Base-by-base conservation (phyloP, 345 rosid genomes). In the Syzygium aqueum region DNA sequence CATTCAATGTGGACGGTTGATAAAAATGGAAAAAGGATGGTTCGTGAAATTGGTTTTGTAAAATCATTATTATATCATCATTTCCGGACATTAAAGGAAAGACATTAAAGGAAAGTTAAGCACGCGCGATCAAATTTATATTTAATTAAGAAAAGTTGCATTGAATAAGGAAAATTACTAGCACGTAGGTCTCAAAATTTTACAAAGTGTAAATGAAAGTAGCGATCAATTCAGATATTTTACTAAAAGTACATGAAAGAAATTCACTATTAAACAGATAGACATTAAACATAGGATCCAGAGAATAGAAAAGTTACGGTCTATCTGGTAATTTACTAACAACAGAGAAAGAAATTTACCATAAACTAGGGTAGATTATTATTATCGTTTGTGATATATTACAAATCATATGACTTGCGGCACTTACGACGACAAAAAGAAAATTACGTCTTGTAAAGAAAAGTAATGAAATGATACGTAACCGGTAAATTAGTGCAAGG, bases 401-500 rank as follows among this genome's bases (percentile, higher is more conserved):
- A 54, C 59, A 54, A 54, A 21, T 25, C 22, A 54, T 54, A 1
- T 10, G 27, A 54, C 11, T 25, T 54, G 21, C 0, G 1, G 8
- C 8, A 25, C 59, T 8, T 54, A 21, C 59, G 0, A 8, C 5
- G 7, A 0, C 0, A 21, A 0, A 7, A 19, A 53, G 11, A 0
- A 53, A 53, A 53, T 53, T 53, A 53, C 0, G 11, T 53, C 0
- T 1, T 17, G 10, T 53, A 53, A 53, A 53, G 25, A 53, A 53
- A 53, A 21, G 57, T 53, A 19, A 7, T 21, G 23, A 21, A 23
- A 19, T 21, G 0, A 54, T 54, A 54, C 21, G 22, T 21, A 0
- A 21, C 5, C 7, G 0, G 4, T 8, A 21, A 9, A 54, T 54
- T 54, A 54, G 11, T 54, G 37, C 3, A 3, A 33, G 37, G 37